These are phyloP conservation scores for Pseudoscleropodium purum DNA, from an alignment of 225 moss, liverwort and hornwort species.

Conservation along the genomic window DNA sequence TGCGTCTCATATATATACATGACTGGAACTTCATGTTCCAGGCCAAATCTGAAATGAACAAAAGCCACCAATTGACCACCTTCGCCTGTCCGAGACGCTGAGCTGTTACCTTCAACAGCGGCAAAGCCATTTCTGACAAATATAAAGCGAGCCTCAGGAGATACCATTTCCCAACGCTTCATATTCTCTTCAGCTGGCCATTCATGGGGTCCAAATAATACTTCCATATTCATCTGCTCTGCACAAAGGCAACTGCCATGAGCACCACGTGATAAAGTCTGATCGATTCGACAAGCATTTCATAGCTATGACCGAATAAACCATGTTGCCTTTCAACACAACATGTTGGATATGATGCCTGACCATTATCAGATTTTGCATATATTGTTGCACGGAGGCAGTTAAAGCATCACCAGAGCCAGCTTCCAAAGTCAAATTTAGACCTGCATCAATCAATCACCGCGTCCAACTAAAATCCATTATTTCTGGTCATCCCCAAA, in stretches of 20 bases:
- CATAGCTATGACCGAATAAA: background rate
- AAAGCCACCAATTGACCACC: conserved; percentile 77
- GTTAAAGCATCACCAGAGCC: conserved; percentile 62
- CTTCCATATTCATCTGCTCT: conserved; percentile 93
- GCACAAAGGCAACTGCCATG: conserved; percentile 21
- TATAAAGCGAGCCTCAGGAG: conserved; percentile 83
- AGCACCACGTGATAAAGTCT: conserved; percentile 1
- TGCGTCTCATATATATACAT: conserved; percentile 89
- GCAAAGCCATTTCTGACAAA: conserved; percentile 50
- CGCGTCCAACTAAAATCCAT: background rate
- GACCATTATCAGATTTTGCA: conserved; percentile 76
- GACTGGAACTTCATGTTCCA: conserved; percentile 87
- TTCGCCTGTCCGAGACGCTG: conserved; percentile 49
- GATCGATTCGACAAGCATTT: background rate
- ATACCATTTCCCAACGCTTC: conserved; percentile 87
- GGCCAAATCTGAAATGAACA: conserved; percentile 81
- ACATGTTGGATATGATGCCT: conserved; percentile 3
- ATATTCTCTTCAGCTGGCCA: conserved; percentile 92
- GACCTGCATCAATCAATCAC: conserved; percentile 35
- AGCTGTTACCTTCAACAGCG: conserved; percentile 15
- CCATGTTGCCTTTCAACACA: background rate
- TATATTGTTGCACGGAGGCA: conserved; percentile 43
- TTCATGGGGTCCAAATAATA: conserved; percentile 63
- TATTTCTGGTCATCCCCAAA: background rate
- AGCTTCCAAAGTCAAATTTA: conserved; percentile 62